A percentile compares a stretch with the other conserved stretches of the same genome.
Evolutionary conservation across 768 basidiomycete genomes (phyloP).

Genomic region (Dacryopinax spathularia): DNA sequence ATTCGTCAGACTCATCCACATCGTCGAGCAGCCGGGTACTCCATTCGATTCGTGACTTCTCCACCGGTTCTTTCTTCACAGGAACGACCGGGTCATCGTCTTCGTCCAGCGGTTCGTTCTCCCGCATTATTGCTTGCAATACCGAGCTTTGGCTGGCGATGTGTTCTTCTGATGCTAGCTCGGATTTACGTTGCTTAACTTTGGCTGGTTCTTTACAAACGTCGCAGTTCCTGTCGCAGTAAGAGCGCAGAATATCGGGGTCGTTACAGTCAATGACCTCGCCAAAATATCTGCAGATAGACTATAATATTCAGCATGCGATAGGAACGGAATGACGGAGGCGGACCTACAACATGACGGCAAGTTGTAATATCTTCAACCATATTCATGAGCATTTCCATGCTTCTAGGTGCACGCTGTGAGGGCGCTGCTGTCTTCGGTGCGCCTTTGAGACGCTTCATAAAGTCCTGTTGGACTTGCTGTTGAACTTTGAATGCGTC

Average conservation of each 20-base stretch:
- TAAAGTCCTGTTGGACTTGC: slow-evolving; percentile 36
- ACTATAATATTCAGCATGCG: slow-evolving; percentile 26
- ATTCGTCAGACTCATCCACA: background rate
- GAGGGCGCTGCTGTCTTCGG: slow-evolving; percentile 39
- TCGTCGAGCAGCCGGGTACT: background rate
- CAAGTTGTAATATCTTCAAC: slow-evolving; percentile 48
- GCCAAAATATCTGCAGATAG: slow-evolving; percentile 69
- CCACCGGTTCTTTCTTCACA: background rate
- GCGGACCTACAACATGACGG: slow-evolving; percentile 49
- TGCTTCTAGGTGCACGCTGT: slow-evolving; percentile 51
- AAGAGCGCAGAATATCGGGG: slow-evolving; percentile 29
- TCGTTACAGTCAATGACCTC: slow-evolving; percentile 44
- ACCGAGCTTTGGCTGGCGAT: slow-evolving; percentile 16
- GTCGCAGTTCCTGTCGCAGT: slow-evolving; percentile 72
- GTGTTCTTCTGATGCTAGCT: slow-evolving; percentile 34
- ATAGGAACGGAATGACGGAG: background rate
- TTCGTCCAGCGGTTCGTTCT: slow-evolving; percentile 23
- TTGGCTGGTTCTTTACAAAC: slow-evolving; percentile 69
- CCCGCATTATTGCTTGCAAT: slow-evolving; percentile 9
- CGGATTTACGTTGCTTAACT: slow-evolving; percentile 34
- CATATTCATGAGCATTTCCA: slow-evolving; percentile 40
- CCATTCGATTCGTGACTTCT: background rate
- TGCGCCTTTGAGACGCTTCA: slow-evolving; percentile 32
- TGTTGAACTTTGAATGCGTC: slow-evolving; percentile 45
- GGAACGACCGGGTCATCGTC: slow-evolving; percentile 11